These are phyloP conservation scores for Pholiota adiposa DNA, from an alignment of 1,284 basidiomycete genomes.

Conservation along the genomic window DNA sequence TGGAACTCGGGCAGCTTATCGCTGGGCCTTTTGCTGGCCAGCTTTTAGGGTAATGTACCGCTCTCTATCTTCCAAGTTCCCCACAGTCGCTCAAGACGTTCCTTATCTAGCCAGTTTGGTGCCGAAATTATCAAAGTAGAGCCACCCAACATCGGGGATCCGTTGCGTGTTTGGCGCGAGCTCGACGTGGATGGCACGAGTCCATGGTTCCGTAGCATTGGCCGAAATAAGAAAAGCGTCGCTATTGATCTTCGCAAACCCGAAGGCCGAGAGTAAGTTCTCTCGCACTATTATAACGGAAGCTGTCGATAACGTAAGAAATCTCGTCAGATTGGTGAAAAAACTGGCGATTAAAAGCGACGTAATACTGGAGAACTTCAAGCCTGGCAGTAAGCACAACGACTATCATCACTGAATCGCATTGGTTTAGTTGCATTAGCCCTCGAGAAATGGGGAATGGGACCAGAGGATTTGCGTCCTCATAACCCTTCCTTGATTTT, in stretches of 20 bases:
- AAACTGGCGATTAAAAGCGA: conserved; percentile 62
- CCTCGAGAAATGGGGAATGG: conserved; percentile 70
- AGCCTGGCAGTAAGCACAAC: conserved; percentile 62
- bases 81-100: not conserved
- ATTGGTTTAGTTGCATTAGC: conserved; percentile 39
- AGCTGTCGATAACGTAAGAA: not conserved
- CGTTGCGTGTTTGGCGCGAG: conserved; percentile 72
- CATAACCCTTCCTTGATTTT: conserved; percentile 69
- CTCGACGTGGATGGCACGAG: conserved; percentile 70
- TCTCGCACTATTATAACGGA: not conserved
- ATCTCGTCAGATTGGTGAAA: conserved; percentile 56
- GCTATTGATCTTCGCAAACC: conserved; percentile 63
- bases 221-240: conserved; percentile 73
- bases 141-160: conserved; percentile 62
- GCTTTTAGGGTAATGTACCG: conserved; percentile 54
- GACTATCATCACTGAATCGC: not conserved
- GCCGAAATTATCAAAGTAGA: conserved; percentile 76
- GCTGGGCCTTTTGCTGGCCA: conserved; percentile 76
- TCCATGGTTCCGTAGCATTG: conserved; percentile 74
- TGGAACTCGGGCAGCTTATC: conserved; percentile 72
- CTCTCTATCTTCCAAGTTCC: not conserved
- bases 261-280: conserved; percentile 62
- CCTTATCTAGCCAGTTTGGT: conserved; percentile 58
- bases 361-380: conserved; percentile 73
- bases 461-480: conserved; percentile 56